Evolutionary conservation across 352 stramenopile species (phyloP), one percentile per base, ranked within the genome.

Genomic region (Globisporangium nagaii): DNA sequence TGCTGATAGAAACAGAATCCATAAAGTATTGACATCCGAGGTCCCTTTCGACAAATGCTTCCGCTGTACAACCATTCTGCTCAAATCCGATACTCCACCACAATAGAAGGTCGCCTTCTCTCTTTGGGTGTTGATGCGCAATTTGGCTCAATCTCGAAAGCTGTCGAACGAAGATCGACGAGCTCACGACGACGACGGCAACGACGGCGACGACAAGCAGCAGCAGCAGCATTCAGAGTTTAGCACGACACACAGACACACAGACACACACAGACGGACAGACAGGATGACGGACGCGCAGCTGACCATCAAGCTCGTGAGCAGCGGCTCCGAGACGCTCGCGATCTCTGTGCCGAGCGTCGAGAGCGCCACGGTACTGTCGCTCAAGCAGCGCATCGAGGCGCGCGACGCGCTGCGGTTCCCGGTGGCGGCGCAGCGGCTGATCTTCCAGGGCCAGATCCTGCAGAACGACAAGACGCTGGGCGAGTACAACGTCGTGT

Each of bases 361-460:
- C 49, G 53, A 67, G 17, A 53, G 59, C 22, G 58, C 72, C 28
- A 81, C 84, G 1, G 84, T 93, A 45, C 64, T 73, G 27, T 44
- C 57, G 20, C 75, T 93, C 22, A 93, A 93, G 69, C 65, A 77
- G 52, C 56, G 70, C 28, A 72, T 90, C 28, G 71, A 89, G 61
- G 58, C 72, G 58, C 66, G 86, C 51, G 68, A 88, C 45, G 49
- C 63, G 31, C 54, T 47, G 43, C 79, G 74, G 20, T 93, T 86
- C 56, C 79, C 80, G 2, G 68, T 83, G 12, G 65, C 68, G 20
- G 76, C 79, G 17, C 84, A 94, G 69, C 84, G 84, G 10, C 67
- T 94, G 35, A 94, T 94, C 54, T 94, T 94, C 64, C 81, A 94
- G 59, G 84, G 84, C 17, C 81, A 90, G 57, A 89, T 94, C 65